Evolutionary conservation across 75 land plant genomes (phyloP), one percentile per base, ranked within the genome.

Genomic region (Larix kaempferi): DNA sequence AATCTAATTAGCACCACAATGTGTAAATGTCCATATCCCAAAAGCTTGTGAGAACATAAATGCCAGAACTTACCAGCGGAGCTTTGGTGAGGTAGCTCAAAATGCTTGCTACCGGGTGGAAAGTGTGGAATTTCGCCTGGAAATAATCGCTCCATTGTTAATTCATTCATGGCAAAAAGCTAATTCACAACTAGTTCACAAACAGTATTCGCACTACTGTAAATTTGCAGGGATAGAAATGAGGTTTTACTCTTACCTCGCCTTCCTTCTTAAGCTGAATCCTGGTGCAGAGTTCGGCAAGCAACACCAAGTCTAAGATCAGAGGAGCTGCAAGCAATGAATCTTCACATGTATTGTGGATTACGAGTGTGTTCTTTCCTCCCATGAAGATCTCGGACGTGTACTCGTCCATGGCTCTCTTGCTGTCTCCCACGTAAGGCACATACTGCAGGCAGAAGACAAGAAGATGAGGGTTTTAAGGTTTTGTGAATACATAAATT

Each of bases 351-450:
- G 99, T 96, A 82, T 96, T 96, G 86, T 96, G 99, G 78, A 96
- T 75, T 41, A 91, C 97, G n/a, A 96, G 92, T 74, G 99, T 96
- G 84, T 81, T 93, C 78, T 80, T 90, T 0, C 99, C 99, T 25
- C 99, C 96, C 94, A 92, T 96, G 89, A 96, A 93, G 5, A 96
- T 96, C 83, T 96, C 99, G 5, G 99, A 96, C 0, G 97, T 92
- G 89, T 96, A 96, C 77, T 96, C 99, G 79, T 96, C 99, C 99
- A 96, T 93, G 59, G 99, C 99, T 59, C 99, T 84, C 93, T 96
- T 96, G 91, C 99, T 96, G 75, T 94, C 99, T 5, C 93, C 99
- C 1, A 96, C 99, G 78, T 96, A 96, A n/a, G 99, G 99, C 71
- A 96, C 99, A 82, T 96, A 96, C 99, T 95, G 84, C 66, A 84